Base-by-base conservation (phyloP, 768 basidiomycete species). In the Pleurotus sapidus region DNA sequence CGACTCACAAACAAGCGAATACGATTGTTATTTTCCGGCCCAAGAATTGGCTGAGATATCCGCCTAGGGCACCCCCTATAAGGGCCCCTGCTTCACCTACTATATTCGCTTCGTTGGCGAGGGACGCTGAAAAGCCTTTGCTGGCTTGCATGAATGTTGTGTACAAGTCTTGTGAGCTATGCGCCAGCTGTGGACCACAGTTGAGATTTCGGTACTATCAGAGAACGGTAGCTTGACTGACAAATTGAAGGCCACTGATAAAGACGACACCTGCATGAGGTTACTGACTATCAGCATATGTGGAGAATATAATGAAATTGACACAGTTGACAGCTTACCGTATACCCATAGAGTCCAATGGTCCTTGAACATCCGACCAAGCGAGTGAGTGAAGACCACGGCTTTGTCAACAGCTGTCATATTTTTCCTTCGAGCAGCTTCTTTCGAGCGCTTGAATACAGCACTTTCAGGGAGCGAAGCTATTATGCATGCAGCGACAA, bases 321-420 rank as follows among this genome's bases (percentile, higher is more conserved):
- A 46, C 18, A 11, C 6, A 20, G n/a, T 23, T 20, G 48, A 43
- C 8, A 24, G 15, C 40, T 45, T 20, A 62, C 61, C 60, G 62
- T 86, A 88, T 46, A 86, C 76, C 65, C 83, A 84, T 11, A 83
- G 63, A 4, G 76, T 59, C 87, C 86, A 88, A 62, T 89, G 83
- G 14, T 62, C 66, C 68, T 74, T 84, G 23, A 88, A 70, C 84
- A 88, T 88, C 47, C 67, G 63, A 23, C 75, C 71, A 0, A 81
- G 76, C 64, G 87, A 85, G 46, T 62, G 74, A 12, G 87, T 18
- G 76, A 90, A 90, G 1, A 75, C 59, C 61, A 67, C 70, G 2
- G 79, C 79, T 70, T 83, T 80, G 55, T 73, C 58, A 6, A 61
- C 59, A 1, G 75, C 66, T 1, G 56, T 65, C 7, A 68, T 59